These are phyloP conservation scores for Amniculicola lignicola DNA, from an alignment of 495 filamentous ascomycete genomes.

Conservation along the genomic window DNA sequence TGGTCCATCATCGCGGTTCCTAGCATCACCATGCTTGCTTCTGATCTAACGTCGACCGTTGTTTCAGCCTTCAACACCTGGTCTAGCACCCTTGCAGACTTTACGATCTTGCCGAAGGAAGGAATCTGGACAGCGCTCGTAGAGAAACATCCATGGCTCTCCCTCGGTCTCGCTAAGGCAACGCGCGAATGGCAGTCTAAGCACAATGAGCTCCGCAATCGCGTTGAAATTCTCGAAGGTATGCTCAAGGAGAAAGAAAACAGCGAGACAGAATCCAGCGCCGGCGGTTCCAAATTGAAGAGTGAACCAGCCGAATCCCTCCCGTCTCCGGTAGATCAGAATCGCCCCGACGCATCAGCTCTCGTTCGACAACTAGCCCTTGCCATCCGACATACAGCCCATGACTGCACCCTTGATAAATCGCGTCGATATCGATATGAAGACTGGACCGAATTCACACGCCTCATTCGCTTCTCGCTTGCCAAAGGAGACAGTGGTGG, in stretches of 20 bases:
- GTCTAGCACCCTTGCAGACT: slow-evolving; percentile 53
- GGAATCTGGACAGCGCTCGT: slow-evolving; percentile 48
- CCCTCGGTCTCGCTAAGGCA: slow-evolving; percentile 40
- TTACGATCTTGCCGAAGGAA: slow-evolving; percentile 54
- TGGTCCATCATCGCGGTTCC: slow-evolving; percentile 57
- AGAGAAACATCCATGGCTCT: slow-evolving; percentile 44
- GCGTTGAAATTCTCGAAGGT: slow-evolving; percentile 15
- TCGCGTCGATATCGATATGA: slow-evolving; percentile 55
- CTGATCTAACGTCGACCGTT: slow-evolving; percentile 60
- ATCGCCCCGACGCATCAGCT: slow-evolving; percentile 38
- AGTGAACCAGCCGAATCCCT: slow-evolving; percentile 4
- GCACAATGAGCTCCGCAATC: slow-evolving; percentile 36
- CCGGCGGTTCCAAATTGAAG: background rate
- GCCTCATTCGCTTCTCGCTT: slow-evolving; percentile 57
- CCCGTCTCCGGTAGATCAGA: background rate
- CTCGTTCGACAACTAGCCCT: slow-evolving; percentile 54
- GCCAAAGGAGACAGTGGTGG: slow-evolving; percentile 23
- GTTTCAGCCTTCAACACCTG: slow-evolving; percentile 55
- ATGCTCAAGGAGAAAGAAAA: slow-evolving; percentile 8
- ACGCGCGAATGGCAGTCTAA: slow-evolving; percentile 28
- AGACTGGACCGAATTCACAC: slow-evolving; percentile 61
- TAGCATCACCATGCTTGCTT: slow-evolving; percentile 64
- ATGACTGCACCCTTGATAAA: slow-evolving; percentile 45
- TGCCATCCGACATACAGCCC: slow-evolving; percentile 50
- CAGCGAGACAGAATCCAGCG: background rate